Evolutionary conservation across 2,329 filamentous ascomycete species (phyloP).

Genomic region (Sporothrix sp.): DNA sequence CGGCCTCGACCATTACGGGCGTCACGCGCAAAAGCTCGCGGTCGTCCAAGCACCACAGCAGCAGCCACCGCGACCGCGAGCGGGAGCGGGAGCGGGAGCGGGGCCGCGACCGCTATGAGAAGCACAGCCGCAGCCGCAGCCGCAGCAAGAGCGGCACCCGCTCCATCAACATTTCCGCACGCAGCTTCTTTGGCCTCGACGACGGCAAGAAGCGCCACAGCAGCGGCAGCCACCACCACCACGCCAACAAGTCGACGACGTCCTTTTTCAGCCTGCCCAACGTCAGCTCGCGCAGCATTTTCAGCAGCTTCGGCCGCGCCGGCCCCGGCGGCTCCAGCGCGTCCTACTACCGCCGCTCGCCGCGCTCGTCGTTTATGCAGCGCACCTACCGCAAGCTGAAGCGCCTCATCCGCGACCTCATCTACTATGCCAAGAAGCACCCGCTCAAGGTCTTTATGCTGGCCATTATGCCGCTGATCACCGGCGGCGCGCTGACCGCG

Average conservation of each 20-base stretch:
- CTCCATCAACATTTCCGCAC: slow-evolving; percentile 7
- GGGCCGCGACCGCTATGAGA: slow-evolving; percentile 12
- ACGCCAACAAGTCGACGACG: slow-evolving; percentile 24
- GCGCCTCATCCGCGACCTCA: slow-evolving; percentile 68
- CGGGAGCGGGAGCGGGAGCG: slow-evolving; percentile 19
- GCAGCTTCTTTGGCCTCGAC: slow-evolving; percentile 17
- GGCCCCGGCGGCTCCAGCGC: slow-evolving; percentile 18
- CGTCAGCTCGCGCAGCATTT: slow-evolving; percentile 36
- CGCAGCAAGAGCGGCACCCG: slow-evolving; percentile 25
- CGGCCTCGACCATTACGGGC: slow-evolving; percentile 24
- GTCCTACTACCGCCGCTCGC: slow-evolving; percentile 70
- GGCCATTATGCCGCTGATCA: slow-evolving; percentile 78
- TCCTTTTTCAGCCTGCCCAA: slow-evolving; percentile 41
- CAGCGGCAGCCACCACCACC: slow-evolving; percentile 28
- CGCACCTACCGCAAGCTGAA: slow-evolving; percentile 66
- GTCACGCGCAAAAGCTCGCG: slow-evolving; percentile 15
- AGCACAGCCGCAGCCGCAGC: slow-evolving; percentile 25
- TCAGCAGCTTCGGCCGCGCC: slow-evolving; percentile 24
- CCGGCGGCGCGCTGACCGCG: slow-evolving; percentile 69
- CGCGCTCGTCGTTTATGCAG: slow-evolving; percentile 67
- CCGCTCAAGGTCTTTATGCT: slow-evolving; percentile 81
- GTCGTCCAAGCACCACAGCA: slow-evolving; percentile 20
- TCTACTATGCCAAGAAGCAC: slow-evolving; percentile 71
- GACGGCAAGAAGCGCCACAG: slow-evolving; percentile 3
- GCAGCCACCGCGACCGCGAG: background rate